phyloP scores from a whole-genome alignment of 139 green algal genomes.

The Coelastrella sp. region DNA sequence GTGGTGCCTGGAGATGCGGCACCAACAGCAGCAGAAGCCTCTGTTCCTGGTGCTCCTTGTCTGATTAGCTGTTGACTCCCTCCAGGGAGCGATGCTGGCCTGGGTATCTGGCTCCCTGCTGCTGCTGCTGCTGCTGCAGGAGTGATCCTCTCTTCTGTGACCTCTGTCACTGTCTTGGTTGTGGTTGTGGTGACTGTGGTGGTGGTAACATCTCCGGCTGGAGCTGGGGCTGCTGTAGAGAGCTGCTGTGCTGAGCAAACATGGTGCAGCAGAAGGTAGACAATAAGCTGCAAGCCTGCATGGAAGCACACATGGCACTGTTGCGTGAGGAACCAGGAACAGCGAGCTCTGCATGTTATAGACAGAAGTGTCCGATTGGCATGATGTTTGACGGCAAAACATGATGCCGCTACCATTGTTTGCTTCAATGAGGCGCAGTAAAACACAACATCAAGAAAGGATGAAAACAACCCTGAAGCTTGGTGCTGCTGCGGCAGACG shows the following conservation, averaged over 20 bases:
- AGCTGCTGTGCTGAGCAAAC: not conserved
- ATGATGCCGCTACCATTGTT: too few species aligned
- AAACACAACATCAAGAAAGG: too few species aligned
- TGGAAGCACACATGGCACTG: not conserved
- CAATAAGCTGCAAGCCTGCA: not conserved
- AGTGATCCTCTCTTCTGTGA: not conserved
- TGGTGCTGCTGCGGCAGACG: too few species aligned
- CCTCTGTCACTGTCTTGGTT: not conserved
- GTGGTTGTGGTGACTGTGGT: not conserved
- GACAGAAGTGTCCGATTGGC: too few species aligned
- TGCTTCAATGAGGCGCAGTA: too few species aligned
- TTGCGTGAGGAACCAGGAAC: too few species aligned
- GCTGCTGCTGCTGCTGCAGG: slow-evolving; percentile 1
- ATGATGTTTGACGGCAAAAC: too few species aligned
- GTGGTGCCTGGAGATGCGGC: not conserved
- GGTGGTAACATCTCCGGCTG: not conserved
- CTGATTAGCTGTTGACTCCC: too few species aligned
- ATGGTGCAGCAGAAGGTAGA: not conserved
- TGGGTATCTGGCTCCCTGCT: not conserved
- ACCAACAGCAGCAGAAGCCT: not conserved
- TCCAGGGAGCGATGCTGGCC: too few species aligned
- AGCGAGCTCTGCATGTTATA: too few species aligned
- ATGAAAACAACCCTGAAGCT: too few species aligned
- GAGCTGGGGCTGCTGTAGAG: not conserved
- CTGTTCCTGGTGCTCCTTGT: not conserved